A percentile compares a stretch with the other conserved stretches of the same genome.
Evolutionary conservation across 1,284 basidiomycete genomes (phyloP).

Genomic region (Cryptococcus floricola): DNA sequence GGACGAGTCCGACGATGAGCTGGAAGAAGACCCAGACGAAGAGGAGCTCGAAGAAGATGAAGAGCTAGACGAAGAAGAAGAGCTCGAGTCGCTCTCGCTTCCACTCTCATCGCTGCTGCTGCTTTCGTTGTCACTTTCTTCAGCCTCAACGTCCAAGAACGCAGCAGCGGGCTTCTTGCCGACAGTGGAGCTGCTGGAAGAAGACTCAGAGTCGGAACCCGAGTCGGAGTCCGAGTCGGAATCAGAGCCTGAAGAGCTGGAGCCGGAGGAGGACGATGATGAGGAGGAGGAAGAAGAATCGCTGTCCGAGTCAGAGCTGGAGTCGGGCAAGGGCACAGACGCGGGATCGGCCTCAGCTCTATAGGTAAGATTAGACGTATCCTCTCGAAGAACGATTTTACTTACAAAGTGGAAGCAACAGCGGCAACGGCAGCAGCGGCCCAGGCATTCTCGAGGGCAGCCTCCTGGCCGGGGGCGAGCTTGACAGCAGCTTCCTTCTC

Average conservation of each 20-base stretch:
- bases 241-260: constrained; percentile 5
- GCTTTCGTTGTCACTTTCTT: constrained; percentile 9
- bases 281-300: constrained; percentile 1
- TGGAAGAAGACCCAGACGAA: constrained; percentile 11
- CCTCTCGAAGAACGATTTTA: background rate
- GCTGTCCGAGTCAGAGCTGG: constrained; percentile 11
- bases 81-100: constrained; percentile 3
- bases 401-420: background rate
- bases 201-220: constrained; percentile 10
- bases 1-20: constrained; percentile 5
- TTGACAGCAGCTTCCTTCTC: constrained; percentile 44
- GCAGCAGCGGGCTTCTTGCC: constrained; percentile 13
- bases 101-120: constrained; percentile 13
- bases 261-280: background rate
- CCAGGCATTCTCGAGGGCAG: constrained; percentile 34
- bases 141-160: constrained; percentile 32
- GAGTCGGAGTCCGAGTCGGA: constrained; percentile 24
- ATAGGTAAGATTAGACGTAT: background rate
- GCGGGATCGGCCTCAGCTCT: constrained; percentile 1
- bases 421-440: constrained; percentile 3
- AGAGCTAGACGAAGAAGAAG: constrained; percentile 4
- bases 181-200: constrained; percentile 10
- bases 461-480: constrained; percentile 10
- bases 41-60: constrained; percentile 10
- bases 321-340: constrained; percentile 7